Base-by-base conservation (phyloP, 202 grass and related monocot species). In the Bolboschoenoplectus hybrid region DNA sequence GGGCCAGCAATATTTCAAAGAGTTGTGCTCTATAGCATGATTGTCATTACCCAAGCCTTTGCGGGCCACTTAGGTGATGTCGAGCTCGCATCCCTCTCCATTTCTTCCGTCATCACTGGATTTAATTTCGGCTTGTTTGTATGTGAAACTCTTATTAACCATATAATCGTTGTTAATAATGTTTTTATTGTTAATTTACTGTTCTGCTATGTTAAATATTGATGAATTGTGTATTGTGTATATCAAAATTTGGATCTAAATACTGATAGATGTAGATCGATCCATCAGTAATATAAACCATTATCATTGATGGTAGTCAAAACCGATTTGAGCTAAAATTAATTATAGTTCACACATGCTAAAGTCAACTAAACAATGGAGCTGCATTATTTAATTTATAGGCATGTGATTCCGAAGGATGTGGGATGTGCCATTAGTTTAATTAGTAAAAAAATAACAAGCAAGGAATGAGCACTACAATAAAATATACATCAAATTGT, bases 11-110 rank as follows among this genome's bases (percentile, higher is more conserved):
- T 95, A 85, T 70, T 91, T 80, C 87, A 89, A 66, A 78, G 93
- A 60, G 60, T 91, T 71, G 85, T 86, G 14, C 62, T 88, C 11
- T 93, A 81, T 80, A 74, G 87, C 57, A 79, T 93, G 76, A 87
- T 68, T 88, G 88, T 93, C 53, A 85, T 90, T 20, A 70, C 93
- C 10, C 93, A 95, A 74, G 91, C 93, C 74, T 93, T 91, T 85
- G 85, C 89, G 57, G 93, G 93, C 47, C 93, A 95, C 84, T 67
- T 95, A 50, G 93, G 93, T 34, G 93, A 95, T 80, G 91, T 95
- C 49, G 91, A 95, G 88, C 93, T 95, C 55, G 93, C 93, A 19
- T 70, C 93, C 71, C 84, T 93, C 67, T 93, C 93, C 89, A 93
- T 95, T 63, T 91, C 89, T 38, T 89, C 74, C 16, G 86, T 94